A percentile compares a stretch with the other conserved stretches of the same genome.
Evolutionary conservation across 768 basidiomycete genomes (phyloP).

Genomic region (Gymnopilus junonius): DNA sequence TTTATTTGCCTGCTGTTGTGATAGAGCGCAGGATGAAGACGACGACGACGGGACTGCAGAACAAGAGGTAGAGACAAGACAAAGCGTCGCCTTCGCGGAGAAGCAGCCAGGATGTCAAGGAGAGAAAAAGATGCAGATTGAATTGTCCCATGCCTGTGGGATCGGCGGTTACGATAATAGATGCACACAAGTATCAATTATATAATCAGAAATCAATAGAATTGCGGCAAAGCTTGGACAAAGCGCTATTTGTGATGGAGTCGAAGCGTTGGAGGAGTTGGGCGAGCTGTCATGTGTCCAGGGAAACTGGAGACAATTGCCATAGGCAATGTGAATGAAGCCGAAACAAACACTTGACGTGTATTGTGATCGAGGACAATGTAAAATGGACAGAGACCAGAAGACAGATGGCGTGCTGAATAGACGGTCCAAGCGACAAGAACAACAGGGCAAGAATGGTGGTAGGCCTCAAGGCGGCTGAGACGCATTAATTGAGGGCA

Average conservation of each 20-base stretch:
- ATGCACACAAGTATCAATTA: background rate
- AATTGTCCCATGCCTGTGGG: slow-evolving; percentile 6
- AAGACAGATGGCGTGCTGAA: background rate
- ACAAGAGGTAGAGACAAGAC: background rate
- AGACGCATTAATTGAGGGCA: background rate
- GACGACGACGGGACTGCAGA: background rate
- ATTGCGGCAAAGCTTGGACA: background rate
- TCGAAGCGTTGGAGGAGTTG: background rate
- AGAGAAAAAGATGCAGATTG: background rate
- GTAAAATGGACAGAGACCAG: background rate
- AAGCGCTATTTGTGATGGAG: background rate
- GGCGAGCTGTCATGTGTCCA: background rate
- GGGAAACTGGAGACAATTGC: background rate
- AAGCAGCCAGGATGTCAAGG: background rate
- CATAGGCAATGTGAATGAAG: background rate
- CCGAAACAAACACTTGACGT: background rate
- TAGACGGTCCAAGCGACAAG: background rate
- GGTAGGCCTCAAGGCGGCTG: slow-evolving; percentile 1
- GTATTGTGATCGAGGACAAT: background rate
- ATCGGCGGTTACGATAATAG: slow-evolving; percentile 2
- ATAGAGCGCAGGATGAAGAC: background rate
- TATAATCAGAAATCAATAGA: background rate
- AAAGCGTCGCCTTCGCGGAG: background rate
- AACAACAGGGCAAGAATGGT: background rate
- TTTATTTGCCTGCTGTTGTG: background rate